Evolutionary conservation across 305 asterid genomes (phyloP), one percentile per base, ranked within the genome.

Genomic region (Striga hermonthica): DNA sequence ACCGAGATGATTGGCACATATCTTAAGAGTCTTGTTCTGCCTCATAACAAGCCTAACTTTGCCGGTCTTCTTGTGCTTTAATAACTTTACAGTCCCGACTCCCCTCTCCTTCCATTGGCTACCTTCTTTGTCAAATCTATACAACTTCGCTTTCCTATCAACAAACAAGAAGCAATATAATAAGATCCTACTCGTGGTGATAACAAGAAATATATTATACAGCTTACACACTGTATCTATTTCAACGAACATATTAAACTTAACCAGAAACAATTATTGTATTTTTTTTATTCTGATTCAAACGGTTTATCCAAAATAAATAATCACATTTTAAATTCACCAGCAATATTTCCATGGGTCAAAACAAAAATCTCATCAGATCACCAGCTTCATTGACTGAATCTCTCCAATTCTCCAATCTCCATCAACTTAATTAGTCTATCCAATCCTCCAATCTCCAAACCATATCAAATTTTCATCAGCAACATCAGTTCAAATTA

Each of bases 31-130:
- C 82, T 91, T 91, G 67, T 83, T 82, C 79, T 91, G 95, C 80
- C 98, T 85, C 98, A 91, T 85, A 68, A 91, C 88, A 72, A 91
- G 90, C 81, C 98, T 82, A 67, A 86, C 85, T 76, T 83, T 88
- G 49, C 87, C 88, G 41, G 73, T 80, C 48, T 83, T 94, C 80
- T 78, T 84, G 74, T 91, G 95, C 79, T 84, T 81, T 22, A 91
- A 82, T 15, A 89, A 83, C 81, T 91, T 89, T 70, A 91, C 86
- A 43, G 79, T 74, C 41, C 96, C 98, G 67, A 81, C 96, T 14
- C 98, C 98, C 67, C 95, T 88, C 80, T 91, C 98, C 79, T 91
- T 88, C 98, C 98, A 91, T 65, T 83, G 94, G 40, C 64, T 80
- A 60, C 91, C 94, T 59, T 86, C 98, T 78, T 78, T 89, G 58